Conservation (phyloP, 768 basidiomycete species). For the Pulveroboletus sp. region DNA sequence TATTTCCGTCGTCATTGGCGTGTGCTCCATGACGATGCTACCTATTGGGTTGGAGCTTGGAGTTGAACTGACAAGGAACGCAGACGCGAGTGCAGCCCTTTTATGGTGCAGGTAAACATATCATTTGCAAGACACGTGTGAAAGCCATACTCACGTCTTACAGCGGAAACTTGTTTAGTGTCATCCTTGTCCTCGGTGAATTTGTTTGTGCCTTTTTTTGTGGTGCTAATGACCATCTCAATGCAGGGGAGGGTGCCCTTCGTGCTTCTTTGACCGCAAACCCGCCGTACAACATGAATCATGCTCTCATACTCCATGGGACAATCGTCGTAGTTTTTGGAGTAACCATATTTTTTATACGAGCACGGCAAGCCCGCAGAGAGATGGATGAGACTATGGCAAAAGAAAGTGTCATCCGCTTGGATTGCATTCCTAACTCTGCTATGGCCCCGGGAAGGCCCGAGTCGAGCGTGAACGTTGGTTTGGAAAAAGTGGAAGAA, state of each 20-base stretch:
- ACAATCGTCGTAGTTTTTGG: conserved; percentile 41
- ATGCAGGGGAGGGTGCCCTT: conserved; percentile 61
- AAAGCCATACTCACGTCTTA: not conserved
- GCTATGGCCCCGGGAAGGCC: not conserved
- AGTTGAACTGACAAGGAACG: conserved; percentile 76
- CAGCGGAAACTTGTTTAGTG: conserved; percentile 65
- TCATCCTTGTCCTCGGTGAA: conserved; percentile 63
- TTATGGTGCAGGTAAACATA: conserved; percentile 68
- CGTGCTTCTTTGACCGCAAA: conserved; percentile 56
- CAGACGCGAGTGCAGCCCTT: conserved; percentile 72
- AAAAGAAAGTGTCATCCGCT: not conserved
- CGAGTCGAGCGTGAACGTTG: not conserved
- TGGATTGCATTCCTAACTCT: not conserved
- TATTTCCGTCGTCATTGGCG: conserved; percentile 68
- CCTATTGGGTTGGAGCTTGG: conserved; percentile 77
- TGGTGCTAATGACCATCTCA: not conserved
- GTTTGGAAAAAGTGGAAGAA: not conserved
- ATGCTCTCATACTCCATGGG: conserved; percentile 66
- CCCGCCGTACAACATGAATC: conserved; percentile 74
- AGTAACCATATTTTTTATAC: conserved; percentile 46
- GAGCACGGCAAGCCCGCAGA: conserved; percentile 62
- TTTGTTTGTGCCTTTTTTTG: conserved; percentile 2
- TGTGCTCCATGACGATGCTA: conserved; percentile 63
- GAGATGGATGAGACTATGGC: conserved; percentile 57
- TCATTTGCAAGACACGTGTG: not conserved